A percentile compares a stretch with the other conserved stretches of the same genome.
Conservation (phyloP, 805 yeast species). For the Saccharomycopsis sp. region DNA sequence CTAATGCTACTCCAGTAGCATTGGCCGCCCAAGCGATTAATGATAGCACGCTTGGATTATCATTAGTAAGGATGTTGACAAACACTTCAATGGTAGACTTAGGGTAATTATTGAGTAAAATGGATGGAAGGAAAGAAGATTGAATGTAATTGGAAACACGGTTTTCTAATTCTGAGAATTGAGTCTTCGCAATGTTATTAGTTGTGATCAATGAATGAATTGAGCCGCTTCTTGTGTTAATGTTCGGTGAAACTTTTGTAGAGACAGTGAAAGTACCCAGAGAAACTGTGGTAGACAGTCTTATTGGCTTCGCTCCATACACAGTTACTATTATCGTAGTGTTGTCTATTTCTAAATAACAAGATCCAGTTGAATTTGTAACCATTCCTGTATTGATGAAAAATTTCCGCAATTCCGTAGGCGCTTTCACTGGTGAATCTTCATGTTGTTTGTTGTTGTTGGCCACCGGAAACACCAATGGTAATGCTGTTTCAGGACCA, state of each 20-base stretch:
- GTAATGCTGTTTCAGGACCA: conserved; percentile 68
- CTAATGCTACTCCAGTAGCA: conserved; percentile 63
- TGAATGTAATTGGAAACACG: conserved; percentile 42
- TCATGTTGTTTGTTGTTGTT: conserved; percentile 6
- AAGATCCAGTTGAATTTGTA: conserved; percentile 73
- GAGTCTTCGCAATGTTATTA: conserved; percentile 21
- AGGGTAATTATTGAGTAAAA: conserved; percentile 69
- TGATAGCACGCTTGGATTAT: conserved; percentile 30
- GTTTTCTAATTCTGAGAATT: conserved; percentile 36
- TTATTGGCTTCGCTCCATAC: conserved; percentile 84
- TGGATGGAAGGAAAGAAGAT: conserved; percentile 44
- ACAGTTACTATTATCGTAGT: conserved; percentile 53
- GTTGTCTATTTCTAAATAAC: conserved; percentile 63
- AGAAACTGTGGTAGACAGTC: conserved; percentile 57
- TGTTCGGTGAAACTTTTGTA: conserved; percentile 45
- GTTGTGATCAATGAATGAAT: neutral
- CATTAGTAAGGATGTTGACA: conserved; percentile 50
- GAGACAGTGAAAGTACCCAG: conserved; percentile 61
- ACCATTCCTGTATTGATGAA: conserved; percentile 60
- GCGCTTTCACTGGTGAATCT: conserved; percentile 15
- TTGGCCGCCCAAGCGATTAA: conserved; percentile 49
- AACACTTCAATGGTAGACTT: conserved; percentile 82
- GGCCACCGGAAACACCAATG: conserved; percentile 34
- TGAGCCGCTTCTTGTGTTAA: conserved; percentile 23
- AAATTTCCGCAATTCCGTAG: conserved; percentile 29